Base-by-base conservation (phyloP, 495 filamentous ascomycete species). In the Lentithecium fluviatile region DNA sequence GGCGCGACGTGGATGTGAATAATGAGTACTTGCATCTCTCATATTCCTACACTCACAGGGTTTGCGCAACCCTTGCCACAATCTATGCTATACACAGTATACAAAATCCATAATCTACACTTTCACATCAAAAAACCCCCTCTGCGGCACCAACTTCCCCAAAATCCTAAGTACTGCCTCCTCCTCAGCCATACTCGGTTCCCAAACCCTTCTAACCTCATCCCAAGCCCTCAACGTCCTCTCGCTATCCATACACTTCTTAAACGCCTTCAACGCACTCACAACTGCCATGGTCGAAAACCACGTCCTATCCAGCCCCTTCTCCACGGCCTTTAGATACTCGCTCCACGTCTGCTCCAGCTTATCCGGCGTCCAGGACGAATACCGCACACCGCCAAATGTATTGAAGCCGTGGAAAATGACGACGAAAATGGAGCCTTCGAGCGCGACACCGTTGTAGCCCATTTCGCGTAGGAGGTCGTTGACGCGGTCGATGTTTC, bases 381-480 rank as follows among this genome's bases (percentile, higher is more conserved):
- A 83, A 60, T 82, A 80, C 6, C 67, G 52, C 24, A 76, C 73
- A n/a, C 83, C 81, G 17, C 89, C 90, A 70, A 91, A 83, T n/a
- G 70, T 69, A 45, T 78, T 76, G 70, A 96, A 96, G 5, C 86
- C 88, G 60, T 87, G 84, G 67, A 95, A 85, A 23, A 96, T 76
- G 4, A 80, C 76, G 45, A 85, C 72, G 65, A 87, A 90, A 32
- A 89, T 80, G 36, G 78, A 77, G 29, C 82, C 83, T 55, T 88
- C 78, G 32, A 86, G 64, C 1, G 78, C 78, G 25, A 90, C 72
- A 7, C 77, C 65, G 57, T 80, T 81, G 40, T 63, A 56, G 45
- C 76, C 76, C 86, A 90, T 90, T 64, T 90, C 88, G 32, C 79
- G 77, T 51, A 94, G 67, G 36, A 86, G 78, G 47, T 77, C 70